Conservation (phyloP, 2,329 filamentous ascomycete genomes). For the Ascocoryne sarcoides region DNA sequence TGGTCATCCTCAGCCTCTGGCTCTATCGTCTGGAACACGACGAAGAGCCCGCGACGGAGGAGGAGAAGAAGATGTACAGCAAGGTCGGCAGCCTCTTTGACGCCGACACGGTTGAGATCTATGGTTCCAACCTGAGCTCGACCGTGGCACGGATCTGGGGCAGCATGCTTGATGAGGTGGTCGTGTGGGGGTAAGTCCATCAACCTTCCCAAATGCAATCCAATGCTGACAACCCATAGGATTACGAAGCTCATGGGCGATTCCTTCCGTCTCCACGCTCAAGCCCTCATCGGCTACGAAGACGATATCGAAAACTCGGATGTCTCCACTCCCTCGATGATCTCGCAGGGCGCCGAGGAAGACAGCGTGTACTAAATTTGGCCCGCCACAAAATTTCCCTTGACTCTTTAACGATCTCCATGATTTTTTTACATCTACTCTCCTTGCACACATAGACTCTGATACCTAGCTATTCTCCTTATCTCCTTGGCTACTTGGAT, state of each 20-base stretch:
- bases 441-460: conserved; percentile 21
- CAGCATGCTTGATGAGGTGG: conserved; percentile 95
- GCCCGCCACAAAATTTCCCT: conserved; percentile 4
- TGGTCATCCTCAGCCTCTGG: conserved; percentile 97
- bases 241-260: conserved; percentile 96
- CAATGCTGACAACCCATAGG: conserved; percentile 44
- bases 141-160: conserved; percentile 93
- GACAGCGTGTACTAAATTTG: conserved; percentile 55
- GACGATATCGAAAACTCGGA: conserved; percentile 67
- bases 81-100: conserved; percentile 86
- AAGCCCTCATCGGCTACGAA: conserved; percentile 90
- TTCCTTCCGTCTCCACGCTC: conserved; percentile 92
- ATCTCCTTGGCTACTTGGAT: conserved; percentile 18
- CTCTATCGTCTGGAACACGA: conserved; percentile 99
- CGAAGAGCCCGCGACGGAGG: conserved; percentile 78
- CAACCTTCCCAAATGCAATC: background rate
- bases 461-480: conserved; percentile 28
- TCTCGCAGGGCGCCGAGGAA: conserved; percentile 61
- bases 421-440: conserved; percentile 40
- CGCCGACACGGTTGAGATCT: conserved; percentile 77
- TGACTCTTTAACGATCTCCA: conserved; percentile 25
- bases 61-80: conserved; percentile 84
- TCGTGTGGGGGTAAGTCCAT: conserved; percentile 93
- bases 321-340: conserved; percentile 63
- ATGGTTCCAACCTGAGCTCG: conserved; percentile 81